Evolutionary conservation across 305 asterid species (phyloP).

Genomic region (Plantago rigida): DNA sequence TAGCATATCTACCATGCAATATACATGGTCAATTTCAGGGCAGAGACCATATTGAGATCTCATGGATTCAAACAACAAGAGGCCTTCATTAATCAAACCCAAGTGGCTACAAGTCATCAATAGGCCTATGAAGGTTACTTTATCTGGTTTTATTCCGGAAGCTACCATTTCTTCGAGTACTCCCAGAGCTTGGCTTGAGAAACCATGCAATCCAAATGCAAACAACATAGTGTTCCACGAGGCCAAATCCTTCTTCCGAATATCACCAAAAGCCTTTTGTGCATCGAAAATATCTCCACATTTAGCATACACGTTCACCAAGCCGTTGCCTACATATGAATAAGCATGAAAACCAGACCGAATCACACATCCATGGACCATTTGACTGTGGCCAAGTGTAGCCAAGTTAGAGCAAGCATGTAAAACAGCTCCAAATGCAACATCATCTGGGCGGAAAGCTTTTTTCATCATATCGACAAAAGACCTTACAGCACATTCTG

Average conservation of each 20-base stretch:
- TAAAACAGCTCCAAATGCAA: conserved; percentile 56
- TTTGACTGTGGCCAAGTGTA: conserved; percentile 43
- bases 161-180: conserved; percentile 42
- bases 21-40: conserved; percentile 49
- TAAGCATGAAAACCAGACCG: conserved; percentile 41
- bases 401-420: conserved; percentile 59
- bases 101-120: conserved; percentile 73
- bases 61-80: conserved; percentile 47
- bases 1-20: conserved; percentile 65
- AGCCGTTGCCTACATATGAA: conserved; percentile 48
- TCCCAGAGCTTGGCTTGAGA: conserved; percentile 34
- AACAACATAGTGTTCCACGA: conserved; percentile 74
- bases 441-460: conserved; percentile 44
- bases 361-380: conserved; percentile 44
- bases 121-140: conserved; percentile 65
- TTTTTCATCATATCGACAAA: conserved; percentile 34
- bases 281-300: conserved; percentile 58
- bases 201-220: conserved; percentile 59
- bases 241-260: conserved; percentile 43
- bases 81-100: conserved; percentile 53
- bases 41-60: conserved; percentile 31
- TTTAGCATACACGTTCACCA: conserved; percentile 70
- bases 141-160: conserved; percentile 50
- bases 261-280: conserved; percentile 36
- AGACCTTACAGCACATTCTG: conserved; percentile 34